Percentiles rank a stretch among this genome's conserved stretches.
Conservation (phyloP, 768 basidiomycete genomes). For the Leccinum disarticulatum region DNA sequence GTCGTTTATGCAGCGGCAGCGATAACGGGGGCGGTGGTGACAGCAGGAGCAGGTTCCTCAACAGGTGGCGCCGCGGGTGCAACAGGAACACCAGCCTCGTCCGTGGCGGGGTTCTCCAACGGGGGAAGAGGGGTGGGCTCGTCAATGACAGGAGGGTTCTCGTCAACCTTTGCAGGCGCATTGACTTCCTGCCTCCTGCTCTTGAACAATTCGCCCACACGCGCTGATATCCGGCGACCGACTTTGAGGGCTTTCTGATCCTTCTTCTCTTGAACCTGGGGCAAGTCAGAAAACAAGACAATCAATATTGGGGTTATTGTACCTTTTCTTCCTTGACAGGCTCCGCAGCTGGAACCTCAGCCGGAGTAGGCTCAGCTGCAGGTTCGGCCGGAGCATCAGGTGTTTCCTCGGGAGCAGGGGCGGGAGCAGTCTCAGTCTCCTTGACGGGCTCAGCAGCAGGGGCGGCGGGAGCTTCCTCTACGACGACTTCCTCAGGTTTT, state of each 20-base stretch:
- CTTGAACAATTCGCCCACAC: slow-evolving; percentile 84
- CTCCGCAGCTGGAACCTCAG: slow-evolving; percentile 38
- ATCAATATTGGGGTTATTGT: neutral
- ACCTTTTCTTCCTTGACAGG: slow-evolving; percentile 65
- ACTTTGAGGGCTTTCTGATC: slow-evolving; percentile 59
- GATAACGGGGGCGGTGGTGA: slow-evolving; percentile 55
- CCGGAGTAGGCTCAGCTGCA: slow-evolving; percentile 30
- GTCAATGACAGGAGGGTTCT: slow-evolving; percentile 87
- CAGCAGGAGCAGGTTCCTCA: slow-evolving; percentile 45
- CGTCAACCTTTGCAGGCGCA: slow-evolving; percentile 79
- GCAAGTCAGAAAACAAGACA: neutral
- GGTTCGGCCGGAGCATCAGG: slow-evolving; percentile 29
- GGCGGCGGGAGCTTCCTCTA: slow-evolving; percentile 45
- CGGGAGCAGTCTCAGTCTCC: slow-evolving; percentile 55
- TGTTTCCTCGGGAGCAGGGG: slow-evolving; percentile 21
- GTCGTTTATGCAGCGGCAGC: slow-evolving; percentile 73
- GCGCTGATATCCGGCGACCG: slow-evolving; percentile 79
- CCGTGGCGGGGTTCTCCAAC: slow-evolving; percentile 73
- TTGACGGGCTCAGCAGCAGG: slow-evolving; percentile 16
- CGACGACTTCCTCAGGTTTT: slow-evolving; percentile 29
- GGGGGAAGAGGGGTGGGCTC: slow-evolving; percentile 81
- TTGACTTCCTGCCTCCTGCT: slow-evolving; percentile 60
- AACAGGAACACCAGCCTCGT: slow-evolving; percentile 33
- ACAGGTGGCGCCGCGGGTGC: slow-evolving; percentile 35
- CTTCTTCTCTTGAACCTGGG: slow-evolving; percentile 47